Conservation (phyloP, 441 rosid species). For the Adansonia madagascariensis region DNA sequence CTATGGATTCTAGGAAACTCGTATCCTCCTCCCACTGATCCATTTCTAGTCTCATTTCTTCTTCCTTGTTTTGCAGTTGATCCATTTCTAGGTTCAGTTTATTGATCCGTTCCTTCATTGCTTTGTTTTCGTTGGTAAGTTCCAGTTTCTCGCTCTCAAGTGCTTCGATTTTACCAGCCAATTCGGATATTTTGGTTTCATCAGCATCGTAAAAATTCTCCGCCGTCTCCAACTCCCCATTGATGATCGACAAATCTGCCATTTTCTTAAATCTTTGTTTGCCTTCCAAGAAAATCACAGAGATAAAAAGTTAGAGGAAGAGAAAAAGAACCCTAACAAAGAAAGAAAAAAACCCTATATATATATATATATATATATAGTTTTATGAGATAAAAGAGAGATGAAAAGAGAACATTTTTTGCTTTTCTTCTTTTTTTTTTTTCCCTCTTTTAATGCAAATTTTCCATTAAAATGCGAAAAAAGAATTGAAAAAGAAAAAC, state of each 20-base stretch:
- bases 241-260: conserved; percentile 50
- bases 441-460: neutral
- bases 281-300: conserved; percentile 7
- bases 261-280: conserved; percentile 29
- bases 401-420: neutral
- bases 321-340: conserved; percentile 17
- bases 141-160: conserved; percentile 56
- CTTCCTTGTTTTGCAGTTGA: conserved; percentile 43
- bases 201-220: conserved; percentile 50
- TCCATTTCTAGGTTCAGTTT: conserved; percentile 43
- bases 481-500: neutral
- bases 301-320: neutral
- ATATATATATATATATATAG: neutral
- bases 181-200: conserved; percentile 37
- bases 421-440: neutral
- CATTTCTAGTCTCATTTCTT: conserved; percentile 48
- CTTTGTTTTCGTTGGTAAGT: conserved; percentile 43
- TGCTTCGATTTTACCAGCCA: conserved; percentile 45
- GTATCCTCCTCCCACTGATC: conserved; percentile 56
- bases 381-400: no score
- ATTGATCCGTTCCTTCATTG: conserved; percentile 41
- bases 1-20: conserved; percentile 48
- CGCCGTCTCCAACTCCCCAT: conserved; percentile 42
- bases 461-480: conserved; percentile 2
- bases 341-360: neutral